Base-by-base conservation (phyloP, 495 filamentous ascomycete species). In the Neurospora terricola region DNA sequence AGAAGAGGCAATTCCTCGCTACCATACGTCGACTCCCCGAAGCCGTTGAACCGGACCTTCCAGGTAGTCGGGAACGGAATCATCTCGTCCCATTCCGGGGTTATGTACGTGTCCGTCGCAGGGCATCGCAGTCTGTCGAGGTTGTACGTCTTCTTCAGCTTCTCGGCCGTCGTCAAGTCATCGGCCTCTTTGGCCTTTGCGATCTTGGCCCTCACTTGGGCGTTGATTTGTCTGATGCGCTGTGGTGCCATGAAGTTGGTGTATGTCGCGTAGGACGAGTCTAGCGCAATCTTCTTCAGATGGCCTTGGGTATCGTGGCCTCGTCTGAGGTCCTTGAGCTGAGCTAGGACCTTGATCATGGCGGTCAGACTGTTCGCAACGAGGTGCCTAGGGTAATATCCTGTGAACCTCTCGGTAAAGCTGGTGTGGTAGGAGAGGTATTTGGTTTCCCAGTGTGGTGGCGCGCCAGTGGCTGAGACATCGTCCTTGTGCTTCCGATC, bases 21-120 rank as follows among this genome's bases (percentile, higher is more conserved):
- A 21, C 72, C 73, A 72, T 76, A 76, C 4, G 72, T 38, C 27
- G 75, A 76, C 70, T 66, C n/a, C 9, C 75, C 73, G 27, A 70
- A 76, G 3, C 75, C 75, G 38, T 76, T 69, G 38, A 76, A 76
- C 10, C 48, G 8, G 12, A 76, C 14, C 71, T 76, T 76, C 75
- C 75, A 76, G 0, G 75, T 76, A 18, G 68, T 76, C 14, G 75
- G 75, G 70, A 74, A 76, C 12, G 75, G 75, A 14, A 76, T 71
- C 39, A 76, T 62, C 68, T 76, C 75, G 38, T 76, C 70, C 75
- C 75, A 76, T 14, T 72, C 45, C 1, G 75, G 72, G 27, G 75
- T 76, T 36, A 76, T 42, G 73, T 72, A 76, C 11, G 75, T 76
- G 23, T 12, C 68, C 23, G 73, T 68, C 12, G 38, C 38, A 11